Percentiles rank a stretch among this genome's conserved stretches.
Evolutionary conservation across 2,329 filamentous ascomycete genomes (phyloP).

Genomic region (Fusarium sp.): DNA sequence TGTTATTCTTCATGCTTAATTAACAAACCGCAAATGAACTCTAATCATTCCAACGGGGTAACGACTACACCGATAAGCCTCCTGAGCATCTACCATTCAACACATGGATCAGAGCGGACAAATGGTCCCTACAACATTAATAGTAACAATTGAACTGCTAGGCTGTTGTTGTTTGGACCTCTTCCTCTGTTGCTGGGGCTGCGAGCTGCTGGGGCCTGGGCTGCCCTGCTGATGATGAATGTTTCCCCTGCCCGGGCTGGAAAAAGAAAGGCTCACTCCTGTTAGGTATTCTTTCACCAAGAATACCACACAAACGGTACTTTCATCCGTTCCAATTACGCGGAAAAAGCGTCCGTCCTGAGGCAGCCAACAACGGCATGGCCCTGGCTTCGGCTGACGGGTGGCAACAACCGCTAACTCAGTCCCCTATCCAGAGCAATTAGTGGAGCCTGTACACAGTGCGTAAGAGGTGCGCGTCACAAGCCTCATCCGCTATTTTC

Average conservation of each 20-base stretch:
- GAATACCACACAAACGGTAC: conserved; percentile 30
- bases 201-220: conserved; percentile 37
- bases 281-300: conserved; percentile 41
- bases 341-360: conserved; percentile 41
- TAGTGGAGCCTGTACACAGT: conserved; percentile 40
- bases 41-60: neutral
- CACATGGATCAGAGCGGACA: conserved; percentile 13
- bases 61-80: conserved; percentile 12
- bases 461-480: conserved; percentile 30
- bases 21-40: conserved; percentile 1
- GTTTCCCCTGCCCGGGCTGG: conserved; percentile 31
- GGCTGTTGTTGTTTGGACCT: conserved; percentile 34
- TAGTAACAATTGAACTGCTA: neutral
- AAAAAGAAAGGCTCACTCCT: conserved; percentile 18
- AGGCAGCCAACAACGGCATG: conserved; percentile 48
- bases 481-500: conserved; percentile 32
- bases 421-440: conserved; percentile 41
- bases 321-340: conserved; percentile 20
- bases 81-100: conserved; percentile 10
- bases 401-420: conserved; percentile 46
- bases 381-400: conserved; percentile 35
- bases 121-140: conserved; percentile 9
- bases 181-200: conserved; percentile 39
- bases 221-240: conserved; percentile 32
- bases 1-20: conserved; percentile 3